Evolutionary conservation across 495 filamentous ascomycete species (phyloP), one percentile per base, ranked within the genome.

Genomic region (Aeminium ludgeri): DNA sequence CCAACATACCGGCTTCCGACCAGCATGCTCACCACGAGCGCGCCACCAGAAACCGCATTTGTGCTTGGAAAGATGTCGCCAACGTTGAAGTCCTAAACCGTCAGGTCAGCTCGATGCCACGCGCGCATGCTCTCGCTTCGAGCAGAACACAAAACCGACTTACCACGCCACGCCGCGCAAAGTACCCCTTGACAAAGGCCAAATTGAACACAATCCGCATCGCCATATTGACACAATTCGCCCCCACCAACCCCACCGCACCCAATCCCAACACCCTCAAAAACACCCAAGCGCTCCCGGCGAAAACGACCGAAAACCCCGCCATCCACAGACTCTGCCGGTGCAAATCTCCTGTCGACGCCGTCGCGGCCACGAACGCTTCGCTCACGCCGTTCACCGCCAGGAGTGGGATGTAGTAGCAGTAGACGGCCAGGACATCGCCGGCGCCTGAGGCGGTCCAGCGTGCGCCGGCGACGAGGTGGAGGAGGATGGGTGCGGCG

Each of bases 341-440:
- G 23, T 79, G 70, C 12, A 99, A 68, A 36, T 95, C 67, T 1
- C 59, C 46, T 40, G 77, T 61, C 4, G 65, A 76, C 0, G 89
- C 86, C 16, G 87, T 78, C 17, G 81, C 80, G 6, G 84, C 74
- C 10, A 96, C 84, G 45, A 96, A 96, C 0, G 87, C 83, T 60
- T 99, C 89, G 1, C 76, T 72, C 20, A 95, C 74, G 30, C 89
- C 89, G 53, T 99, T 99, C 46, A 92, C 59, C 1, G 86, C 91
- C 0, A 99, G 64, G 5, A 96, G 70, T 12, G 89, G 89, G 44
- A 99, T 83, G 56, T 94, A 94, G 54, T 80, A 82, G 60, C 80
- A 86, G 61, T 94, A 97, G 1, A 68, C 65, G 0, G 80, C 69
- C 8, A 97, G 65, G 4, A 86, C 72, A n/a, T 73, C 72, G 29